phyloP scores from a whole-genome alignment of 306 rosid species.

The Pterocarpus santalinus region DNA sequence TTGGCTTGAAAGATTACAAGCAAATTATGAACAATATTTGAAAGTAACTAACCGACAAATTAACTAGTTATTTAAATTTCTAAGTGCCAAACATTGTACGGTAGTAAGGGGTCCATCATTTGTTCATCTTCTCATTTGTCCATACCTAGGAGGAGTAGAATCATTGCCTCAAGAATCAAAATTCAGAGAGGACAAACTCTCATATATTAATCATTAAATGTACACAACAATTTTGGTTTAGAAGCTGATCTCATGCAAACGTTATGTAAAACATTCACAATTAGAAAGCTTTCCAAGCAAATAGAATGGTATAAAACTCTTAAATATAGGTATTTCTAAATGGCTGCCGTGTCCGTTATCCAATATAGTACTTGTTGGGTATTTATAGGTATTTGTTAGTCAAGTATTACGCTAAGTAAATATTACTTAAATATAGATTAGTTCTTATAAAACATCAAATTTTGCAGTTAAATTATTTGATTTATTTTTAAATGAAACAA shows the following conservation, averaged over 20 bases:
- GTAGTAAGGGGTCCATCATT: conserved; percentile 1
- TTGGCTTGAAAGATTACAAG: background rate
- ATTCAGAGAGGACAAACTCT: conserved; percentile 30
- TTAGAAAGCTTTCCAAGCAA: conserved; percentile 2
- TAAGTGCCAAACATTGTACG: conserved; percentile 1
- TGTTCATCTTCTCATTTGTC: conserved; percentile 43
- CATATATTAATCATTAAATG: background rate
- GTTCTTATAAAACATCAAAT: too few species aligned
- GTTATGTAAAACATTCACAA: background rate
- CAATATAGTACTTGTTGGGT: too few species aligned
- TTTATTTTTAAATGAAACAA: too few species aligned
- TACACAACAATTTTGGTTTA: conserved; percentile 1
- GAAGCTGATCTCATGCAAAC: background rate
- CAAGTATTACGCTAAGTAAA: too few species aligned
- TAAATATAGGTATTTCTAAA: too few species aligned
- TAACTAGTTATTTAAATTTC: conserved; percentile 20
- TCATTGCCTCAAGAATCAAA: conserved; percentile 4
- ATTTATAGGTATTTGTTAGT: too few species aligned
- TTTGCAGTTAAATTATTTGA: too few species aligned
- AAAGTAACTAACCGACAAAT: background rate
- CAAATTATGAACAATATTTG: conserved; percentile 18
- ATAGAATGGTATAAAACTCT: background rate
- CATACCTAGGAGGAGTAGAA: conserved; percentile 5
- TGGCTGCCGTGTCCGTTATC: too few species aligned
- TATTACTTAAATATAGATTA: too few species aligned